These are phyloP conservation scores for Cylindricascospora bacillispora DNA, from an alignment of 1,139 yeast species.

Conservation along the genomic window DNA sequence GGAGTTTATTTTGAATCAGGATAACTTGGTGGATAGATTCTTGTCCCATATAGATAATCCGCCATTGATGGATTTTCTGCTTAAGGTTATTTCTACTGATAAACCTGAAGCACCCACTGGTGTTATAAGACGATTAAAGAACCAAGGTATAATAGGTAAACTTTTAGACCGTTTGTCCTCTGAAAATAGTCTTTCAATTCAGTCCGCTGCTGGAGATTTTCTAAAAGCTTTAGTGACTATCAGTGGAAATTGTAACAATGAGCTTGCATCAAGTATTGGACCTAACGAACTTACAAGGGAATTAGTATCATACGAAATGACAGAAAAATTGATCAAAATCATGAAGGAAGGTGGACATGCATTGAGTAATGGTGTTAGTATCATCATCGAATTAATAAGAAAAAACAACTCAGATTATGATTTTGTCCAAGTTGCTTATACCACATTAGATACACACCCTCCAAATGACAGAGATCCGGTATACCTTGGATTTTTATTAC, in stretches of 20 bases:
- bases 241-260: slow-evolving; percentile 76
- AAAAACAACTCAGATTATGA: slow-evolving; percentile 95
- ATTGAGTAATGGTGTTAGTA: slow-evolving; percentile 90
- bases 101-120: slow-evolving; percentile 55
- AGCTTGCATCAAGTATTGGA: slow-evolving; percentile 72
- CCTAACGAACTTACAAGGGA: slow-evolving; percentile 92
- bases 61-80: slow-evolving; percentile 61
- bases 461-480: slow-evolving; percentile 94
- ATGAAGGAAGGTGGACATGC: slow-evolving; percentile 92
- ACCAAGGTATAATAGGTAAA: slow-evolving; percentile 40
- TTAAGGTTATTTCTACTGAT: slow-evolving; percentile 52
- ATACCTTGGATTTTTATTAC: slow-evolving; percentile 76
- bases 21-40: slow-evolving; percentile 41
- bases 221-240: slow-evolving; percentile 86
- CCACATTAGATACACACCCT: slow-evolving; percentile 83
- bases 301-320: slow-evolving; percentile 63
- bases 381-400: slow-evolving; percentile 86
- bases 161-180: slow-evolving; percentile 40
- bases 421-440: slow-evolving; percentile 73
- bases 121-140: slow-evolving; percentile 39
- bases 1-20: slow-evolving; percentile 41
- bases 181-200: slow-evolving; percentile 45
- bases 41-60: slow-evolving; percentile 45
- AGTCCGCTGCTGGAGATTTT: slow-evolving; percentile 92
- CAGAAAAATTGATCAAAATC: slow-evolving; percentile 51